Conservation (phyloP, 768 basidiomycete species). For the Auricularia heimuer region DNA sequence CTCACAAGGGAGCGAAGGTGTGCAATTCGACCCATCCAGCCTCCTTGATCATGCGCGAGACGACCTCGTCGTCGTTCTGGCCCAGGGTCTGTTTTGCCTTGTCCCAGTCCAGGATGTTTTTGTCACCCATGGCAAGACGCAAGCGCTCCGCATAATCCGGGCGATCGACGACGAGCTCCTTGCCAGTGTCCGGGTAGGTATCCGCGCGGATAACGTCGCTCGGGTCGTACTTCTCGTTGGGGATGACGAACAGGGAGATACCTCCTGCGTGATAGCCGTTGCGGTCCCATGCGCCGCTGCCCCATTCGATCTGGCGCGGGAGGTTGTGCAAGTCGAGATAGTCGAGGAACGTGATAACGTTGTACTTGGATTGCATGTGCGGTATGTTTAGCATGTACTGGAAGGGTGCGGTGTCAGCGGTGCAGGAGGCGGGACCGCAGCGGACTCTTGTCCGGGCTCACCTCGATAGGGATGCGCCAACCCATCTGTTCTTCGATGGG, state of each 20-base stretch:
- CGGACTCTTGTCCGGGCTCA: background rate
- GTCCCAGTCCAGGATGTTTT: constrained; percentile 20
- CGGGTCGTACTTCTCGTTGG: constrained; percentile 34
- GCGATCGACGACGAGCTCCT: constrained; percentile 15
- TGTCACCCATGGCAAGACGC: constrained; percentile 14
- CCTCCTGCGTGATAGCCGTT: constrained; percentile 22
- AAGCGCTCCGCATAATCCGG: constrained; percentile 14
- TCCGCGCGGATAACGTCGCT: constrained; percentile 28
- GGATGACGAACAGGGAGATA: constrained; percentile 25
- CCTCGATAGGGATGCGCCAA: constrained; percentile 16
- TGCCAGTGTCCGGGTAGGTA: constrained; percentile 16
- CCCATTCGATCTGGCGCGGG: constrained; percentile 24
- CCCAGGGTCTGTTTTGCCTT: constrained; percentile 19
- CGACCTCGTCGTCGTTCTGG: constrained; percentile 16
- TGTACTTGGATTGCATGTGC: constrained; percentile 26
- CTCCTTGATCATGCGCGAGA: constrained; percentile 24
- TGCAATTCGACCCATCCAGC: constrained; percentile 34
- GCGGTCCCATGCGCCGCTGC: constrained; percentile 31
- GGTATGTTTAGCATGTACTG: constrained; percentile 34
- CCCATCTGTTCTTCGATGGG: constrained; percentile 23
- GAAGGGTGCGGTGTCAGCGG: constrained; percentile 11
- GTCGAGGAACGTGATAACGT: constrained; percentile 34
- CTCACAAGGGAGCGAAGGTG: constrained; percentile 33
- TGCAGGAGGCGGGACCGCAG: background rate
- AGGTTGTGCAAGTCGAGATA: constrained; percentile 33